Evolutionary conservation across 2,329 filamentous ascomycete species (phyloP).

Genomic region (Periconia digitata): DNA sequence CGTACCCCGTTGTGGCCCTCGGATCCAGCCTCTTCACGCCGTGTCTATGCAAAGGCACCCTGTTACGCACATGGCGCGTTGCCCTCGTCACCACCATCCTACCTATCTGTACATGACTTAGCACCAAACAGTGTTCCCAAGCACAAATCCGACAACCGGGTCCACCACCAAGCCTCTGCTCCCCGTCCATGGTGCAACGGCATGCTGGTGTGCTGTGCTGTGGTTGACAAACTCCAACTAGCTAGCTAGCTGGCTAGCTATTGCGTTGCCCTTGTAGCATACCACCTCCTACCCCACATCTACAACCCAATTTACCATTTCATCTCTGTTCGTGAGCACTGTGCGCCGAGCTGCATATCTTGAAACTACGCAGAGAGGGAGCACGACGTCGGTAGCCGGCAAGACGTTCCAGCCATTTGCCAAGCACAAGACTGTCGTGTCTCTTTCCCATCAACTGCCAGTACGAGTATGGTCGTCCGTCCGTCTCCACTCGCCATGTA

Average conservation of each 20-base stretch:
- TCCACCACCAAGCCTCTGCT: slow-evolving; percentile 24
- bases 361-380: slow-evolving; percentile 21
- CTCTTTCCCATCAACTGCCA: slow-evolving; percentile 1
- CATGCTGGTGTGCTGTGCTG: slow-evolving; percentile 31
- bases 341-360: slow-evolving; percentile 21
- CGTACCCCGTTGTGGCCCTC: slow-evolving; percentile 7
- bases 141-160: slow-evolving; percentile 37
- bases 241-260: too few relatives aligned
- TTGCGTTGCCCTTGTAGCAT: background rate
- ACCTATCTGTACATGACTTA: too few relatives aligned
- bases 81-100: slow-evolving; percentile 12
- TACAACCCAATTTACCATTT: background rate
- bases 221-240: background rate
- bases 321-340: too few relatives aligned
- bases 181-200: slow-evolving; percentile 36
- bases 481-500: too few relatives aligned
- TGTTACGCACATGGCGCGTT: slow-evolving; percentile 30
- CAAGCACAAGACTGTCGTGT: background rate
- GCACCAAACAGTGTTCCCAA: slow-evolving; percentile 30
- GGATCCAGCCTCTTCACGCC: too few relatives aligned
- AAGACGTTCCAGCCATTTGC: slow-evolving; percentile 4
- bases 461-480: background rate
- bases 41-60: too few relatives aligned
- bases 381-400: slow-evolving; percentile 22
- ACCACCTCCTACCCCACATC: background rate